Percentiles rank a stretch among this genome's conserved stretches.
Evolutionary conservation across 2,329 filamentous ascomycete species (phyloP).

Genomic region (Elsinoe perseae): DNA sequence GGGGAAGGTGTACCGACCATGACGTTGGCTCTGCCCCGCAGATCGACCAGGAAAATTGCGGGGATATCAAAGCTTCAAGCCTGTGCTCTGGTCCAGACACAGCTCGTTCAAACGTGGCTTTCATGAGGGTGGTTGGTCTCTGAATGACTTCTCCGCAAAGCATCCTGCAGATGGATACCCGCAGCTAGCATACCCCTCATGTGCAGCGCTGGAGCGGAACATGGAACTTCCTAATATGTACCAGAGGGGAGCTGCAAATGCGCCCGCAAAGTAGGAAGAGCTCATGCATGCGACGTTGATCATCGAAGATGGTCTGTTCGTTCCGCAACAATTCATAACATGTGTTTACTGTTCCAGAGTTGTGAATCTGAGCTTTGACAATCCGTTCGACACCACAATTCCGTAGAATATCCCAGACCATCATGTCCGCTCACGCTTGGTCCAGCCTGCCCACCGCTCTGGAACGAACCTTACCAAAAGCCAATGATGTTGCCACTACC

Average conservation of each 20-base stretch:
- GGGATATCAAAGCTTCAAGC: background rate
- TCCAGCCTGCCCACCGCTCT: slow-evolving; percentile 26
- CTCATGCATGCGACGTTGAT: too few relatives aligned
- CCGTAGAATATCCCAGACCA: background rate
- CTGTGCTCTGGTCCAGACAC: background rate
- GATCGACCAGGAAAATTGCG: background rate
- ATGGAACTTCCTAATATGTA: background rate
- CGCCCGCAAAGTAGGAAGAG: too few relatives aligned
- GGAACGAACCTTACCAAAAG: slow-evolving; percentile 23
- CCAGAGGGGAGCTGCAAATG: too few relatives aligned
- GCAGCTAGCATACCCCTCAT: background rate
- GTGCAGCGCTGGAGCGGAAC: background rate
- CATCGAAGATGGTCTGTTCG: too few relatives aligned
- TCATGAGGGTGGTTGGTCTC: too few relatives aligned
- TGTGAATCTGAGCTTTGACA: background rate
- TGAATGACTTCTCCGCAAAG: too few relatives aligned
- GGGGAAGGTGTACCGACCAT: background rate
- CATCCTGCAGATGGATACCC: too few relatives aligned
- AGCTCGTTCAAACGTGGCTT: background rate
- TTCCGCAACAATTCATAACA: too few relatives aligned
- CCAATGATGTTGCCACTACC: slow-evolving; percentile 23
- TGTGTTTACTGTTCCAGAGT: too few relatives aligned
- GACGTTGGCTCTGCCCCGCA: background rate
- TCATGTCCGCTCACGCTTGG: slow-evolving; percentile 23
- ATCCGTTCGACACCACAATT: background rate